Percentiles rank a stretch among this genome's conserved stretches.
phyloP scores from a whole-genome alignment of 441 rosid genomes.

The Syzygium malaccense region DNA sequence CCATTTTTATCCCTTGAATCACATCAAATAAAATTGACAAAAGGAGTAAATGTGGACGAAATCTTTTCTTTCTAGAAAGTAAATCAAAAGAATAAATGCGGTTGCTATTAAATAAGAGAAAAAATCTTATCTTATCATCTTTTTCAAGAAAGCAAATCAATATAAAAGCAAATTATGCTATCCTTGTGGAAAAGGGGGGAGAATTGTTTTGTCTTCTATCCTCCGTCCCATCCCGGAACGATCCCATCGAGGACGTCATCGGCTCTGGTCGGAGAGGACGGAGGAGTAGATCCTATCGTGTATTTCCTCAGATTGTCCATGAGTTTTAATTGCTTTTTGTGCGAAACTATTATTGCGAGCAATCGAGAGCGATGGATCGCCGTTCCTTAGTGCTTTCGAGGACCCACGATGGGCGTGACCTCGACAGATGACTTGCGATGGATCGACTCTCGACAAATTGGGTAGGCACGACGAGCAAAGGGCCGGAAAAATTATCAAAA shows the following conservation, averaged over 20 bases:
- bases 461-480: not conserved
- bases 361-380: not conserved
- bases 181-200: not conserved
- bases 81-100: not conserved
- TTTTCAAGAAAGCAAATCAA: not conserved
- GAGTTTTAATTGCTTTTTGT: not conserved
- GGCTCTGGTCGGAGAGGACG: not conserved
- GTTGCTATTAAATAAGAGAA: not conserved
- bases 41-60: not conserved
- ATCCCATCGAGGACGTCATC: not conserved
- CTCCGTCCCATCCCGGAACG: not conserved
- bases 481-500: not conserved
- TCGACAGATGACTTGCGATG: not conserved
- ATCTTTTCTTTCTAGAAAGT: not conserved
- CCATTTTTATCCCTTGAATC: not conserved
- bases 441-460: not conserved
- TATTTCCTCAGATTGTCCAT: not conserved
- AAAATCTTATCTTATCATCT: not conserved
- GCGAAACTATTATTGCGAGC: no score
- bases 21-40: not conserved
- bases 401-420: not conserved
- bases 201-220: not conserved
- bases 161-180: not conserved
- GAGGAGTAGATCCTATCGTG: not conserved
- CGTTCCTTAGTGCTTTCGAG: not conserved